Base-by-base conservation (phyloP, 495 filamentous ascomycete genomes). In the Podospora australis region DNA sequence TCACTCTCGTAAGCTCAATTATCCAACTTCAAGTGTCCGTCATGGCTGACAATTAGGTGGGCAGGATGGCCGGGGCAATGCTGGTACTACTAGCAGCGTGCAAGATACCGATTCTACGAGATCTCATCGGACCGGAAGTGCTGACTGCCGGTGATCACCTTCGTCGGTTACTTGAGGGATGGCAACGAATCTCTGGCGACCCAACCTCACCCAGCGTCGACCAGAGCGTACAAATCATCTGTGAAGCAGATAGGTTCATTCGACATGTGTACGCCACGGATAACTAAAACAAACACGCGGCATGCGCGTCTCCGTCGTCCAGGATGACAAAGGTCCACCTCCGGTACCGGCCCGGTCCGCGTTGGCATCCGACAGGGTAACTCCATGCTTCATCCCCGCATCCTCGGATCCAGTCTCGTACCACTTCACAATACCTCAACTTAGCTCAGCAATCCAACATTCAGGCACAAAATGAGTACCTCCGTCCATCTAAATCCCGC, bases 1-100 rank as follows among this genome's bases (percentile, higher is more conserved):
- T 69, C 71, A 8, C 53, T 75, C 9, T 72, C 68, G 71, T 71
- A 57, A 50, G 69, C 67, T 21, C 20, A 44, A 7, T 19, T 17
- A 44, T 30, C 7, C 22, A 2, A 28, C 39, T 11, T 2, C 44
- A 5, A 23, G 9, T n/a, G 6, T 21, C 4, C 13, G 16, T 1
- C 14, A 28, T n/a, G 11, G 6, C 13, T 19, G 14, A 23, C 48
- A n/a, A 42, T 9, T 7, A 16, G 11, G 1, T 1, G 24, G 23
- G 38, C 24, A 66, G 63, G 30, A 67, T 67, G 64, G 60, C 62
- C 4, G 52, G 47, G 4, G 63, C 64, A 22, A 67, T 65, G 59
- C 58, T 67, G 20, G 57, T 65, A 3, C 46, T 67, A 9, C 55
- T 67, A 2, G 61, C 59, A 0, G 62, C 64, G 7, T 58, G 58